Base-by-base conservation (phyloP, 139 green algal genomes). In the Coccomyxa sp. region DNA sequence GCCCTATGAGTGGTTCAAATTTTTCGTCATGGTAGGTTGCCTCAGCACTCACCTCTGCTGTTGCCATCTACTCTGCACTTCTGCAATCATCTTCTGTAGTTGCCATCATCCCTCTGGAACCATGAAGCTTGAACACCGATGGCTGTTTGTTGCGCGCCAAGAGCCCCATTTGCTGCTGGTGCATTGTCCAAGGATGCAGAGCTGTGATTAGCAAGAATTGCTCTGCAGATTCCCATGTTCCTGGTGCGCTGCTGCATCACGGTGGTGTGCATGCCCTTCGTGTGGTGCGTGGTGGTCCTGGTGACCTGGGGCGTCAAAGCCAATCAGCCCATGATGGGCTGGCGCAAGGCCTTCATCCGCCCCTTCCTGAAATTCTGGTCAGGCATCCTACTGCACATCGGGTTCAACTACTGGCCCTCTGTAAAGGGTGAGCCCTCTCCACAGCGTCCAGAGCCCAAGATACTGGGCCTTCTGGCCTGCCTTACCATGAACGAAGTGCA, bases 1-100 rank as follows among this genome's bases (percentile, higher is more conserved):
- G 0, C 0, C 69, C 33, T 90, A 86, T 33, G 86, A 90, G 44
- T 80, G 36, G 44, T 72, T 86, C 54, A 90, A 90, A 78, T n/a
- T 83, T n/a, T 40, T 84, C 0, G 33, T 84, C 12, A 74, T 85
- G 64, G 64, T 36, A 64, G 27, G 5, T n/a, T n/a, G n/a, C n/a
- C n/a, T n/a, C n/a, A n/a, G n/a, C n/a, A 22, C 50, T 7, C 3
- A 64, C 4, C 5, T 18, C 50, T 64, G 22, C 50, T 64, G 22
- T 64, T 18, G 2, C 50, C 27, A 22, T 6, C 2, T 64, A 64
- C n/a, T n/a, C n/a, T n/a, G n/a, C n/a, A n/a, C n/a, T n/a, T n/a
- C n/a, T n/a, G n/a, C n/a, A n/a, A n/a, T n/a, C n/a, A n/a, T n/a
- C n/a, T n/a, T n/a, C n/a, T n/a, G n/a, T n/a, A n/a, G n/a, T n/a